A percentile compares a stretch with the other conserved stretches of the same genome.
These are phyloP conservation scores for Trypanosoma melophagium DNA, from an alignment of 208 protist genomes.

Conservation along the genomic window DNA sequence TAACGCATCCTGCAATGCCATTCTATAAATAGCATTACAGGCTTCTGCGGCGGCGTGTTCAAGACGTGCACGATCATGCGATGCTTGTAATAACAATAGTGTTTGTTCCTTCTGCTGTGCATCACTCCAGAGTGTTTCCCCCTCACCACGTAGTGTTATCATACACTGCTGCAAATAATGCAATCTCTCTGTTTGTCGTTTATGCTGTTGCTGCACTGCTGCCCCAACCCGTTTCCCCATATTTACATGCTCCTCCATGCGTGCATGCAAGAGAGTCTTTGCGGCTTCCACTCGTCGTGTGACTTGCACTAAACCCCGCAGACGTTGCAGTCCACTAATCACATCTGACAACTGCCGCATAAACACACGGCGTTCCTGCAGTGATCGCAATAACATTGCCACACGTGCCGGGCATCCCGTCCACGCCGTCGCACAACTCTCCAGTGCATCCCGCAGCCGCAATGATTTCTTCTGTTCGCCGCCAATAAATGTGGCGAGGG, in stretches of 20 bases:
- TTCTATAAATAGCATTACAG: conserved; percentile 4
- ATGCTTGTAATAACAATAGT: neutral
- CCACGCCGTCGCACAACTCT: conserved; percentile 37
- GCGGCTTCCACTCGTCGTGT: conserved; percentile 17
- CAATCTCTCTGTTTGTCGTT: neutral
- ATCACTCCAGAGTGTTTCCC: neutral
- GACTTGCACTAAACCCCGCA: conserved; percentile 17
- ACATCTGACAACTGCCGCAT: conserved; percentile 23
- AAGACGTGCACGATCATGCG: neutral
- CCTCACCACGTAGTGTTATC: neutral
- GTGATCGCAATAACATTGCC: conserved; percentile 40
- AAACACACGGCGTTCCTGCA: conserved; percentile 44
- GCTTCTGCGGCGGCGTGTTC: neutral
- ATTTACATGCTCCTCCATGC: conserved; percentile 1
- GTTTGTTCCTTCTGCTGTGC: conserved; percentile 1
- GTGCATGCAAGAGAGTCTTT: neutral
- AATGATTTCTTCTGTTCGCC: conserved; percentile 29
- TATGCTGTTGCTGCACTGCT: neutral
- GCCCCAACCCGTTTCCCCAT: conserved; percentile 6
- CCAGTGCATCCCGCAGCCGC: conserved; percentile 30
- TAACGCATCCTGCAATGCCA: conserved; percentile 14
- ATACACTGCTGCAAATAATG: neutral
- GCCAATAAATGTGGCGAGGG: conserved; percentile 34
- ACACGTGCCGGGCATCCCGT: conserved; percentile 42
- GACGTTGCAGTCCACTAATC: conserved; percentile 8